Conservation (phyloP, 495 filamentous ascomycete species). For the Lasiosphaeria hispida region DNA sequence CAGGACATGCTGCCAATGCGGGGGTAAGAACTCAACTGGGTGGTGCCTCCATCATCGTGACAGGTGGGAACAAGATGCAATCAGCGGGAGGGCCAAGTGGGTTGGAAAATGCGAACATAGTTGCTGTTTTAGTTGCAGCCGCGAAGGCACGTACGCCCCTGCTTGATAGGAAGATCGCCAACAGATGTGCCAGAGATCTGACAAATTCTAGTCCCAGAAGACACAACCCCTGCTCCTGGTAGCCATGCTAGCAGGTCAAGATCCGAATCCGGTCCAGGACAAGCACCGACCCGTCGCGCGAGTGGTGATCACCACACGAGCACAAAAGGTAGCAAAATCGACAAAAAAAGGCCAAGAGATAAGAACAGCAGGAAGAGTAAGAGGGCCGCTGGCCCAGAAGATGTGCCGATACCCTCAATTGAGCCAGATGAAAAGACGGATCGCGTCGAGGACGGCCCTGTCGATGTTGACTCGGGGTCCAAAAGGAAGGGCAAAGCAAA, state of each 20-base stretch:
- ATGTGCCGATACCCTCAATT: conserved; percentile 10
- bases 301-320: not conserved
- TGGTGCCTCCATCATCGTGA: conserved; percentile 12
- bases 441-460: too few species aligned
- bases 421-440: not conserved
- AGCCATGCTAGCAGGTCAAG: not conserved
- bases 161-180: not conserved
- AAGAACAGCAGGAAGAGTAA: not conserved
- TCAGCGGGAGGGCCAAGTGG: not conserved
- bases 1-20: conserved; percentile 11
- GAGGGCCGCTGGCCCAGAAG: not conserved
- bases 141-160: not conserved
- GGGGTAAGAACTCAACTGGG: conserved; percentile 7
- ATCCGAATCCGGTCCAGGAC: not conserved
- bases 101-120: conserved; percentile 13
- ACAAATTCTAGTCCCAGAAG: not conserved
- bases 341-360: not conserved
- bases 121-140: conserved; percentile 6
- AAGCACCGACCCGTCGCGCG: not conserved
- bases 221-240: too few species aligned
- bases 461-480: not conserved
- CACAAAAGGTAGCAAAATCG: not conserved
- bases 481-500: conserved; percentile 3
- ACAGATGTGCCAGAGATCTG: not conserved
- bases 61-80: conserved; percentile 2